Base-by-base conservation (phyloP, 306 rosid genomes). In the cucumber (Cucumis sativus) region DNA sequence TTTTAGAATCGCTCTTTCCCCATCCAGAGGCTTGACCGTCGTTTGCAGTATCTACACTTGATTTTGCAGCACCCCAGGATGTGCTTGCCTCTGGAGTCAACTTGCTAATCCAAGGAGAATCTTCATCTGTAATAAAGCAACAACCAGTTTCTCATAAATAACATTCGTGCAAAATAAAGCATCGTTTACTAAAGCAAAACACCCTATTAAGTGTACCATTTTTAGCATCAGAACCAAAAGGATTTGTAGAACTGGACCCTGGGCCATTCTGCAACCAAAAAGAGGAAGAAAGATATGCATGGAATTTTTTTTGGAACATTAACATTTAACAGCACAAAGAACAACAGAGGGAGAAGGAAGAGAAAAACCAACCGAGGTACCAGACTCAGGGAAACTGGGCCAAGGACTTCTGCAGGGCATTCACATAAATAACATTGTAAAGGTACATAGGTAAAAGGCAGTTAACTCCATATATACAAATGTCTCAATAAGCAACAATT, bases 51-150 rank as follows among this genome's bases (percentile, higher is more conserved):
- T 45, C 80, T 7, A 75, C 76, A 68, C 78, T 86, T n/a, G 80
- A 66, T 20, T 77, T 80, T 8, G 88, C 86, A 52, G 90, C 84
- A 79, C 93, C 96, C 97, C 98, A 94, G 62, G 97, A 73, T 1
- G 88, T 83, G 74, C 64, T 87, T 57, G 78, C 80, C 45, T 76
- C 84, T 52, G 92, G 79, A 67, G 85, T 78, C 6, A 58, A 83
- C 82, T 86, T 87, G 83, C 82, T 83, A 12, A 71, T 94, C 98
- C 98, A 92, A 56, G 91, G 82, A 73, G 85, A 61, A 79, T 87
- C 88, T 52, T 52, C 57, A 17, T 52, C 57, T 52, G n/a, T 52
- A 16, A 52, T 52, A 15, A 47, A 52, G 18, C 57, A 52, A 15
- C n/a, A 52, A 25, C 16, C 43, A 51, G 61, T 25, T 71, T 71